A percentile compares a stretch with the other conserved stretches of the same genome.
These are phyloP conservation scores for Kwoniella mangroviensis DNA, from an alignment of 768 basidiomycete genomes.

Conservation along the genomic window DNA sequence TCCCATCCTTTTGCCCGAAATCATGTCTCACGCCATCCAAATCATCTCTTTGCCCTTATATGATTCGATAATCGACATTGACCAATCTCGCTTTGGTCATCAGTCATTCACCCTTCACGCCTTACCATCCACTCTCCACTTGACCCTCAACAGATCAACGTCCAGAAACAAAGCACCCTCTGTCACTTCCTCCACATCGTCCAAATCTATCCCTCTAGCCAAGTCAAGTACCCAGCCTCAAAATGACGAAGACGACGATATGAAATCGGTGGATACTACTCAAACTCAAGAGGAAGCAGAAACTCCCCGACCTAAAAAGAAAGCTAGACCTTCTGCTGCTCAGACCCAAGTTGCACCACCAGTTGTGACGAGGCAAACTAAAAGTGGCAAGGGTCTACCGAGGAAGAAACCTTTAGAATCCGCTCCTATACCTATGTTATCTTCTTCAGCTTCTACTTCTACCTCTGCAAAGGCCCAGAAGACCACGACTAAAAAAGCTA, in stretches of 20 bases:
- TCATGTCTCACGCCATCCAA: too few species aligned
- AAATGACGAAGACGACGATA: constrained; percentile 5
- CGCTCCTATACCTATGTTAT: constrained; percentile 26
- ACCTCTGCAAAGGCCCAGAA: constrained; percentile 1
- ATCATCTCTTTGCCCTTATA: too few species aligned
- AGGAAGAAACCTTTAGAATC: constrained; percentile 22
- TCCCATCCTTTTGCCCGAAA: too few species aligned
- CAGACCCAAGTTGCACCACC: background rate
- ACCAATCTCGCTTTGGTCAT: too few species aligned
- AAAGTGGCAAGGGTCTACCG: constrained; percentile 27
- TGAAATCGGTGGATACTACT: background rate
- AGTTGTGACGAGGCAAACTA: background rate
- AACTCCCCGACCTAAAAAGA: constrained; percentile 13
- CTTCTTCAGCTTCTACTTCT: background rate
- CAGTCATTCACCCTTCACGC: constrained; percentile 42
- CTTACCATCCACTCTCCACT: constrained; percentile 37
- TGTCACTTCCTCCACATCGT: constrained; percentile 13
- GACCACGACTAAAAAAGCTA: constrained; percentile 11
- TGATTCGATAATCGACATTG: too few species aligned
- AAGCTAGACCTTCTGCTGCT: constrained; percentile 4
- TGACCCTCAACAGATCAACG: constrained; percentile 41
- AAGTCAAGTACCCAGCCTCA: background rate
- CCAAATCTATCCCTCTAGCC: constrained; percentile 19
- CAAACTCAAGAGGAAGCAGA: constrained; percentile 6
- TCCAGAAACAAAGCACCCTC: constrained; percentile 21